Evolutionary conservation across 257 asterid species (phyloP).

Genomic region (Rehmannia glutinosa): DNA sequence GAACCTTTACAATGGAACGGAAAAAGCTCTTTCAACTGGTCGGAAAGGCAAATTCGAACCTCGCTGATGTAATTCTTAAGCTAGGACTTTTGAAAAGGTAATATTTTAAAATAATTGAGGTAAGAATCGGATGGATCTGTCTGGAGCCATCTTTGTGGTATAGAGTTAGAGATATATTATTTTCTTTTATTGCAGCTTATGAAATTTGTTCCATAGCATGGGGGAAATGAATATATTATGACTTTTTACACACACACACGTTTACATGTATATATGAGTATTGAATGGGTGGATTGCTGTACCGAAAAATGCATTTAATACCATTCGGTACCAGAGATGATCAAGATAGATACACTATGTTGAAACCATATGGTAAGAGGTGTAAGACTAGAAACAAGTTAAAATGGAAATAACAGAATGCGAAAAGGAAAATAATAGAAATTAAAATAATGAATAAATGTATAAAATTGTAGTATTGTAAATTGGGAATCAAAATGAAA

Average conservation of each 20-base stretch:
- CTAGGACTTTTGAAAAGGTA: conserved; percentile 95
- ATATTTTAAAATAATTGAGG: background rate
- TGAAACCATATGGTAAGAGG: background rate
- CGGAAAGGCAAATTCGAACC: conserved; percentile 94
- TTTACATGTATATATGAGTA: too few species aligned
- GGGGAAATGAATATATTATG: too few species aligned
- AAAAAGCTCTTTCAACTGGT: conserved; percentile 92
- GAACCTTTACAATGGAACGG: conserved; percentile 84
- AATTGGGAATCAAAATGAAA: background rate
- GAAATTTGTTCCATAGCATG: too few species aligned
- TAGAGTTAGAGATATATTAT: too few species aligned
- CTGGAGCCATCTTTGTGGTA: too few species aligned
- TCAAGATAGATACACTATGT: background rate
- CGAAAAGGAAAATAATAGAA: too few species aligned
- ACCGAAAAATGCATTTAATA: too few species aligned
- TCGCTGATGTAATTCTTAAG: conserved; percentile 91
- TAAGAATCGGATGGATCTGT: background rate
- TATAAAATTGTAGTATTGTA: background rate
- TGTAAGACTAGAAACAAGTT: too few species aligned
- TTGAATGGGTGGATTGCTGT: too few species aligned
- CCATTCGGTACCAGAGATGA: background rate
- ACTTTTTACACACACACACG: too few species aligned
- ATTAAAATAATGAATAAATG: background rate
- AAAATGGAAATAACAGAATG: too few species aligned
- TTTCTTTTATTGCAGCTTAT: too few species aligned